A percentile compares a stretch with the other conserved stretches of the same genome.
phyloP scores from a whole-genome alignment of 805 yeast genomes.

The Ogataea paraovalis region DNA sequence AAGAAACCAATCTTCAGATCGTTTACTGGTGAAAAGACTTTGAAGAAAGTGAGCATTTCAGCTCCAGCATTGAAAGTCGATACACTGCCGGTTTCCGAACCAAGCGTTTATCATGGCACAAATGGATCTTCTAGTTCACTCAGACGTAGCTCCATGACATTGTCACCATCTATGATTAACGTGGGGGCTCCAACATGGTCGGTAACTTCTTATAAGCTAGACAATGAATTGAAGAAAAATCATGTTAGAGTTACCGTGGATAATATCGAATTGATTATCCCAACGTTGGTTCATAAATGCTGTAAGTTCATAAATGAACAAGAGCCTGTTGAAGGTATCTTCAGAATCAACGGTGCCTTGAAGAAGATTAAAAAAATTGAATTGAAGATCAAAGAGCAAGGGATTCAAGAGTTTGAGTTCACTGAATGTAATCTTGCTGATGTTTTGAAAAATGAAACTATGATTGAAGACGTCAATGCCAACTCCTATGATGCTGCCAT shows the following conservation, averaged over 20 bases:
- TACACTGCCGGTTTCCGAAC: slow-evolving; percentile 1
- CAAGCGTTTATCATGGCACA: neutral
- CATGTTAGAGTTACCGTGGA: slow-evolving; percentile 8
- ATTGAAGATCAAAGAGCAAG: slow-evolving; percentile 18
- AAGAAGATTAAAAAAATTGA: slow-evolving; percentile 32
- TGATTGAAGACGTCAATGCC: slow-evolving; percentile 12
- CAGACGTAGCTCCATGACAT: slow-evolving; percentile 7
- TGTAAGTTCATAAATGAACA: slow-evolving; percentile 24
- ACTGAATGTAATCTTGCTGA: slow-evolving; percentile 11
- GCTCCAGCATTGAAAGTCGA: slow-evolving; percentile 12
- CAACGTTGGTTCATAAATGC: slow-evolving; percentile 31
- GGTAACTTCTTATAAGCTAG: slow-evolving; percentile 14
- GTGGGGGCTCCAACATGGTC: slow-evolving; percentile 7
- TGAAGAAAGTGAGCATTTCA: slow-evolving; percentile 12
- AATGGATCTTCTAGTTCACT: neutral
- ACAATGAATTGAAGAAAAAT: slow-evolving; percentile 22
- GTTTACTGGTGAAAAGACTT: slow-evolving; percentile 11
- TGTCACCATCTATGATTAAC: slow-evolving; percentile 5
- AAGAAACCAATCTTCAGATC: slow-evolving; percentile 20
- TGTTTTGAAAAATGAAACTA: slow-evolving; percentile 7
- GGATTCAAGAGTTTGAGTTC: slow-evolving; percentile 19
- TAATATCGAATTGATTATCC: slow-evolving; percentile 20
- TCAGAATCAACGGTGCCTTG: slow-evolving; percentile 34
- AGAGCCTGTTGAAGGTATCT: slow-evolving; percentile 33
- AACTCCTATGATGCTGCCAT: slow-evolving; percentile 35